Conservation (phyloP, 257 asterid species). For the Nemophila menziesii region DNA sequence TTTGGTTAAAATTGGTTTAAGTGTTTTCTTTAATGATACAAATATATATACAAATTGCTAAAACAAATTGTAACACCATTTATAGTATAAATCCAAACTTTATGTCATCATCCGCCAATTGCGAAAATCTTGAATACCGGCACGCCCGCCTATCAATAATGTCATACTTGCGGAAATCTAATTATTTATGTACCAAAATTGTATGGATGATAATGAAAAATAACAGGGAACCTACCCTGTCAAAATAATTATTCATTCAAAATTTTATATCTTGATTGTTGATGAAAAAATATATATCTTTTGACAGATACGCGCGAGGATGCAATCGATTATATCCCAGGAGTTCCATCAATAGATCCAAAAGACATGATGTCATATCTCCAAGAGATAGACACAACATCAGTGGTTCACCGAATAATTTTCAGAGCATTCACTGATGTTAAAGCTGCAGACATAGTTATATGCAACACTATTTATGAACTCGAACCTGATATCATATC, state of each 20-base stretch:
- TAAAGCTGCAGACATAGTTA: slow-evolving; percentile 9
- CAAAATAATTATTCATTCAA: background rate
- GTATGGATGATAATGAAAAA: too few species aligned
- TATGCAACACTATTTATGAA: slow-evolving; percentile 19
- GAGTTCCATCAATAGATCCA: slow-evolving; percentile 10
- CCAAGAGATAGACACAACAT: slow-evolving; percentile 7
- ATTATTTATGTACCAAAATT: background rate
- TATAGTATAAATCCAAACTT: too few species aligned
- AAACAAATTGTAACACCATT: too few species aligned
- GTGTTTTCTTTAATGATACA: too few species aligned
- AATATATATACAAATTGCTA: too few species aligned
- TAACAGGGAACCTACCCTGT: too few species aligned
- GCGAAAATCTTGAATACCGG: too few species aligned
- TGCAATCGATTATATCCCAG: slow-evolving; percentile 16
- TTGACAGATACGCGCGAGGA: slow-evolving; percentile 11
- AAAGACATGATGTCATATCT: slow-evolving; percentile 13
- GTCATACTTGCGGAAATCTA: too few species aligned
- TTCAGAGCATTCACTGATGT: slow-evolving; percentile 19
- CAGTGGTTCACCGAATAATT: slow-evolving; percentile 6
- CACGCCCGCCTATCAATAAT: too few species aligned
- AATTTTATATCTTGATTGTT: too few species aligned
- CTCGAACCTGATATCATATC: slow-evolving; percentile 16
- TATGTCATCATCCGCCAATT: too few species aligned
- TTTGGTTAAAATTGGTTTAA: too few species aligned
- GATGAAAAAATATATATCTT: background rate